Evolutionary conservation across 352 stramenopile species (phyloP), one percentile per base, ranked within the genome.

Genomic region (Globisporangium canariense): DNA sequence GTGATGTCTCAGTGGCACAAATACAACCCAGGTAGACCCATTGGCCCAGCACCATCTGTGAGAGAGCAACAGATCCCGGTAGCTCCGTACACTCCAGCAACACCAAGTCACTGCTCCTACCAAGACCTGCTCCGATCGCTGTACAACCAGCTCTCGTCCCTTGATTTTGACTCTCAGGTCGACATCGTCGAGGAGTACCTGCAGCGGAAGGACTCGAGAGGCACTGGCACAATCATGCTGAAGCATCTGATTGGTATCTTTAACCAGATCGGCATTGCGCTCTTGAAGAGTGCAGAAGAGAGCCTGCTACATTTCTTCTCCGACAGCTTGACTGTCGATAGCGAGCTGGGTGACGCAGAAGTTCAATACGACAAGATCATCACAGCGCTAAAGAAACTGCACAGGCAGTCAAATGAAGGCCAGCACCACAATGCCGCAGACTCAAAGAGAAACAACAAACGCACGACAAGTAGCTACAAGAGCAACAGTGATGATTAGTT

Each of bases 111-210:
- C 28, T 66, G 40, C 11, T 64, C 60, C 25, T 56, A 58, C 5
- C 67, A 78, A 9, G 75, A 73, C 1, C 61, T 90, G 30, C 60
- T 91, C 32, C 65, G 68, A 1, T 79, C 75, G 16, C 60, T 91
- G n/a, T 80, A 86, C 46, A 79, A 81, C 47, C 83, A 89, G 28
- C 74, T 92, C 41, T 90, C 79, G 0, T 87, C 79, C 0, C 70
- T 92, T 4, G 81, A 92, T 34, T 92, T 90, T 50, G 62, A 73
- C 13, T 81, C 81, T 4, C 83, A 92, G 65, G 58, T 89, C 7
- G 77, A 85, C 1, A 86, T 91, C 7, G 69, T 90, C 9, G 63
- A 78, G n/a, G 83, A 90, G 36, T 81, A 91, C 62, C 55, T 90
- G 45, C 66, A 62, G 18, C 47, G 61, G 2, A 74, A 79, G 34